Evolutionary conservation across 2,329 filamentous ascomycete species (phyloP), one percentile per base, ranked within the genome.

Genomic region (Magnaporthiopsis poae): DNA sequence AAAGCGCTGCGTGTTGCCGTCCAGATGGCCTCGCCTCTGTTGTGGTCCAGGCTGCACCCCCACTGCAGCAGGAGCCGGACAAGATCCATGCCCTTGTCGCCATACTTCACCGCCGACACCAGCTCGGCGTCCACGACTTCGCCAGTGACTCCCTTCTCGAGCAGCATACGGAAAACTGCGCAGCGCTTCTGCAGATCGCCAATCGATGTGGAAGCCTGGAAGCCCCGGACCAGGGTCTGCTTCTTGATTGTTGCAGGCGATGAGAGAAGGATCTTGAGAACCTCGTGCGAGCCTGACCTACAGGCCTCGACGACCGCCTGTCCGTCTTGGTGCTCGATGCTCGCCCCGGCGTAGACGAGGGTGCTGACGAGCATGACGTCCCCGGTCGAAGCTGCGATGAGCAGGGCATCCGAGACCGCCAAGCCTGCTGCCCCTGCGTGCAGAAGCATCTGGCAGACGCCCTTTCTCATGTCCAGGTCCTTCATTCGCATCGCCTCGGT

Each of bases 281-380:
- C 80, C 4, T 81, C 80, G 0, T 78, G 73, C 0, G 80, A 79
- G 0, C 84, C 84, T 0, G 80, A 79, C 2, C 80, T 78, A 39
- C 82, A 85, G 0, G 84, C 83, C 69, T 84, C 81, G 0, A 86
- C 76, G 11, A 87, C 77, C 2, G 83, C 82, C 66, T 84, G 80
- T 5, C 84, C 83, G 33, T 81, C 79, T 12, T 80, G 80, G 61
- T 81, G 79, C 2, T 83, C 80, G 2, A 82, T 78, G 61, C 76
- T 82, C 0, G 82, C 84, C 0, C 84, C 84, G 62, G 84, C 77
- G 11, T 78, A 74, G 64, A 86, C 79, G 9, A 87, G 76, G 1
- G 84, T 73, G 36, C 78, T 78, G 21, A 82, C 82, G 1, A 86
- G 78, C 9, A 77, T 74, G 11, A 85, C 67, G 68, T 87, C 84